A percentile compares a stretch with the other conserved stretches of the same genome.
Evolutionary conservation across 495 filamentous ascomycete species (phyloP).

Genomic region (Glarea lozoyensis): DNA sequence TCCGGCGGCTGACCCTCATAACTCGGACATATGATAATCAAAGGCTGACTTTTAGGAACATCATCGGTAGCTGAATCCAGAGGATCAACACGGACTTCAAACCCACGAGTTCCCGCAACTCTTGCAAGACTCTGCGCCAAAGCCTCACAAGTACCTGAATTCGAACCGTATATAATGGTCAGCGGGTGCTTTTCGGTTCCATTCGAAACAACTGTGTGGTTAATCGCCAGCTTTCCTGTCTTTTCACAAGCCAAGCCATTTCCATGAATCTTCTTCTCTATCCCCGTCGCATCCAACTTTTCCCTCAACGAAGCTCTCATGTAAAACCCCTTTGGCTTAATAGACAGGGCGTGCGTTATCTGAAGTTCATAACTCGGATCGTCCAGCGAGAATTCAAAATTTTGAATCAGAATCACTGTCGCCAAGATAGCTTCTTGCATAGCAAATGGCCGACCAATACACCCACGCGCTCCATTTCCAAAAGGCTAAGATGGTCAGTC

Average conservation of each 20-base stretch:
- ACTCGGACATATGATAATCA: constrained; percentile 58
- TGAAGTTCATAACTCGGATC: constrained; percentile 55
- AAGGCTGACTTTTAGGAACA: constrained; percentile 49
- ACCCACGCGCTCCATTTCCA: constrained; percentile 45
- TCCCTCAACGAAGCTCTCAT: constrained; percentile 55
- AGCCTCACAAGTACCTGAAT: constrained; percentile 64
- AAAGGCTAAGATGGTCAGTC: constrained; percentile 26
- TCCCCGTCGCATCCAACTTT: constrained; percentile 43
- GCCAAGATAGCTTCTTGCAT: constrained; percentile 52
- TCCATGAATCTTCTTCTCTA: constrained; percentile 43
- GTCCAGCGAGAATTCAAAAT: constrained; percentile 49
- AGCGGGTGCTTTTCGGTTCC: constrained; percentile 29
- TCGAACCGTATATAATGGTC: constrained; percentile 56
- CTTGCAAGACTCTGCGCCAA: constrained; percentile 53
- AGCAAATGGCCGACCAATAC: constrained; percentile 52
- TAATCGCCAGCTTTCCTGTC: constrained; percentile 3
- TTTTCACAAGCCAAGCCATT: too few relatives aligned
- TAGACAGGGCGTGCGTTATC: constrained; percentile 62
- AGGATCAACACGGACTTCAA: constrained; percentile 39
- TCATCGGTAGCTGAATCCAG: constrained; percentile 52
- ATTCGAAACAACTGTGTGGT: constrained; percentile 29
- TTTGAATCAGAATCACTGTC: constrained; percentile 48
- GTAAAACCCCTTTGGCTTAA: constrained; percentile 54
- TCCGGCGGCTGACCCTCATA: constrained; percentile 69
- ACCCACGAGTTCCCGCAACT: constrained; percentile 49